Evolutionary conservation across 1,284 basidiomycete species (phyloP).

Genomic region (Ustilago curta): DNA sequence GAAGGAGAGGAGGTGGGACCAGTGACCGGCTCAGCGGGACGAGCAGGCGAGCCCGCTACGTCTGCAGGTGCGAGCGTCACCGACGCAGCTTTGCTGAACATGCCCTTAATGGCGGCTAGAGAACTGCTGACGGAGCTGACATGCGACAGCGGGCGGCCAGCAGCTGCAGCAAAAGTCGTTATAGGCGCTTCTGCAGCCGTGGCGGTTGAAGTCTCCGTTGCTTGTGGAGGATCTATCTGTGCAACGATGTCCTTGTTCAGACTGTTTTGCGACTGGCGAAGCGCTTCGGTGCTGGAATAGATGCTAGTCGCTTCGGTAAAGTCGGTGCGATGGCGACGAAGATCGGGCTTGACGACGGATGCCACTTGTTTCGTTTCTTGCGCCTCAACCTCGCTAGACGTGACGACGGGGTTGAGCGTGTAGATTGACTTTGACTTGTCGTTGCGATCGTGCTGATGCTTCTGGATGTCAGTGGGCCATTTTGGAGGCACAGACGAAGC

Average conservation of each 20-base stretch:
- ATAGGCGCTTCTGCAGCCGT: slow-evolving; percentile 7
- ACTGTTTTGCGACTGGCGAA: slow-evolving; percentile 25
- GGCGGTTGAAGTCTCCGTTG: background rate
- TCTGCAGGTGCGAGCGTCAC: slow-evolving; percentile 9
- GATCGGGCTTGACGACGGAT: slow-evolving; percentile 18
- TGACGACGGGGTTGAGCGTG: slow-evolving; percentile 26
- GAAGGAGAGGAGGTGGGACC: slow-evolving; percentile 13
- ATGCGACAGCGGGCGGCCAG: slow-evolving; percentile 29
- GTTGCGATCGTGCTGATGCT: slow-evolving; percentile 3
- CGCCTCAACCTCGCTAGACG: slow-evolving; percentile 18
- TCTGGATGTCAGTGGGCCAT: slow-evolving; percentile 19
- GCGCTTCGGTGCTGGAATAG: slow-evolving; percentile 33
- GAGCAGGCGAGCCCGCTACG: slow-evolving; percentile 5
- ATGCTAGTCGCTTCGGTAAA: slow-evolving; percentile 49
- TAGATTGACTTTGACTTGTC: slow-evolving; percentile 12
- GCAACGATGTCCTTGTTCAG: slow-evolving; percentile 27
- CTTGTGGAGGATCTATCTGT: slow-evolving; percentile 3
- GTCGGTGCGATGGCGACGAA: slow-evolving; percentile 35
- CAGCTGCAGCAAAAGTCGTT: slow-evolving; percentile 1
- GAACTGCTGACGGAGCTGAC: slow-evolving; percentile 33
- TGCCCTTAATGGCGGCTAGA: slow-evolving; percentile 34
- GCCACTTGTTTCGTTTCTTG: background rate
- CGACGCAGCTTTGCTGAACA: slow-evolving; percentile 32
- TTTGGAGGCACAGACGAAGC: slow-evolving; percentile 26
- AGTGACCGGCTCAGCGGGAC: background rate